Base-by-base conservation (phyloP, 2,329 filamentous ascomycete genomes). In the Thielaviopsis euricoi region DNA sequence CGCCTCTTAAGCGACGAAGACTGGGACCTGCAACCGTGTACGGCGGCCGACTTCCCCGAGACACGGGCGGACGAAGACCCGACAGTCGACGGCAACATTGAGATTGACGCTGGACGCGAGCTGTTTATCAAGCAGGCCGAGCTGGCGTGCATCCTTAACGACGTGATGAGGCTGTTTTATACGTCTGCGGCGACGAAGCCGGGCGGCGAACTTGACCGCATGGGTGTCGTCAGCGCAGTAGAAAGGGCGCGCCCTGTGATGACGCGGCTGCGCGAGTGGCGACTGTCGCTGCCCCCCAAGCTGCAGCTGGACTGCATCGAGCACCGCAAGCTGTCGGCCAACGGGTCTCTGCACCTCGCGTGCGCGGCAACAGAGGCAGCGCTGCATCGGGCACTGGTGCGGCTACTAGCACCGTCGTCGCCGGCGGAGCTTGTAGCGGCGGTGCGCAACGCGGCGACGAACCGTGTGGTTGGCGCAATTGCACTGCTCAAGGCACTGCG, bases 1-100 rank as follows among this genome's bases (percentile, higher is more conserved):
- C 74, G 73, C 17, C 73, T 78, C 58, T 75, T 80, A 52, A 71
- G 70, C 6, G 65, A 68, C 2, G 69, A 70, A 15, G 76, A 80
- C 61, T 80, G 77, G 77, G 73, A 71, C 29, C 72, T 79, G 3
- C 67, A 54, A 43, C 60, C 61, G 25, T 61, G 64, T 12, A 57
- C 55, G 6, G 46, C 54, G 6, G 60, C 63, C 48, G 65, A 66
- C 52, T 65, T 65, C 46, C 64, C 65, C 23, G 65, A 67, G 55
- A 63, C 62, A 21, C 62, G 60, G 3, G 61, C 62, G 9, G 66
- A 68, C 48, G 63, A 66, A 21, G 63, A 64, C 26, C 56, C 56
- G 23, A 10, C 55, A 6, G 64, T 63, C 19, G 65, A 65, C 56
- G 69, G 68, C 7, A 69, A 67, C 48, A 70, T 66, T 22, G 69